Conservation (phyloP, 1,284 basidiomycete genomes). For the Apiotrichum brassicae region DNA sequence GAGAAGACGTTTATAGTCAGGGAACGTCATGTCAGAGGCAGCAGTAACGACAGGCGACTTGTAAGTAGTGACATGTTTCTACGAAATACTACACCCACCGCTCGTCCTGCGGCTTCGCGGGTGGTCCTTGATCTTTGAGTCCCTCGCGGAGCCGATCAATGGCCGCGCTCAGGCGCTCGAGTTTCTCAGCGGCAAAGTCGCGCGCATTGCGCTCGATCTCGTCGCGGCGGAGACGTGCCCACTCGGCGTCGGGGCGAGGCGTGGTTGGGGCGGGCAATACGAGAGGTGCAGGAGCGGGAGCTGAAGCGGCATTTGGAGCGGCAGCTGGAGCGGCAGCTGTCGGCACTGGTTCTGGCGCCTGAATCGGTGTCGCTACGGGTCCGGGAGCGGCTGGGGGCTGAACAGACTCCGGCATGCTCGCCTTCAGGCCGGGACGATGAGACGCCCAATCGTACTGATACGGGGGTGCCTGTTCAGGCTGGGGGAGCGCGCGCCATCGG, state of each 20-base stretch:
- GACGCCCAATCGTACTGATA: slow-evolving; percentile 1
- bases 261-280: too few relatives aligned
- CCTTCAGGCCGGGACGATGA: background rate
- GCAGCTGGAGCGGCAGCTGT: background rate
- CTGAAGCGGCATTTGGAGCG: background rate
- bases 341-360: background rate
- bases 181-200: slow-evolving; percentile 4
- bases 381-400: background rate
- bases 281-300: background rate
- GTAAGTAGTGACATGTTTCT: too few relatives aligned
- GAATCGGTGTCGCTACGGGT: background rate
- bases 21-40: too few relatives aligned
- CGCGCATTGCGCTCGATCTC: background rate
- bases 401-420: background rate
- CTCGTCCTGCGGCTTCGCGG: background rate
- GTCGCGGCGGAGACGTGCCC: background rate
- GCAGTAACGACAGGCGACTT: too few relatives aligned
- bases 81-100: background rate
- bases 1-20: too few relatives aligned
- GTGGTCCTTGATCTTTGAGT: background rate
- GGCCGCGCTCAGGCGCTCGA: background rate
- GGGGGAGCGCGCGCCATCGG: background rate
- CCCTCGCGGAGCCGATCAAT: slow-evolving; percentile 1
- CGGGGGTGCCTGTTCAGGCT: background rate
- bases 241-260: background rate